These are phyloP conservation scores for Cicer bijugum DNA, from an alignment of 306 rosid species.

Conservation along the genomic window DNA sequence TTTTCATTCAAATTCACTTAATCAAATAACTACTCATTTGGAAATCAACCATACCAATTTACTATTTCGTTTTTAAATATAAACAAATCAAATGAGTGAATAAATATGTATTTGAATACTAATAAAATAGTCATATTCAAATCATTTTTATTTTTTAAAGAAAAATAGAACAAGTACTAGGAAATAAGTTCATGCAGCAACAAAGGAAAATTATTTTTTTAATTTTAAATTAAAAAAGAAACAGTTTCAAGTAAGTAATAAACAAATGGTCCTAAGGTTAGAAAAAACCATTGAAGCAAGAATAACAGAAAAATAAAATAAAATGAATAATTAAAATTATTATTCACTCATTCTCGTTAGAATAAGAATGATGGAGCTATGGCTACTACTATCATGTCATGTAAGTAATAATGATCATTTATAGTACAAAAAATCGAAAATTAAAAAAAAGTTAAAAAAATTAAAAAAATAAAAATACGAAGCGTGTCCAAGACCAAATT, in stretches of 20 bases:
- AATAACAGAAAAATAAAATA: neutral
- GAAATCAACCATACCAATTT: neutral
- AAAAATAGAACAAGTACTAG: neutral
- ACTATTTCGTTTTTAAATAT: slow-evolving; percentile 6
- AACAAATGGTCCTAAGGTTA: neutral
- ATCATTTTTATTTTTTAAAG: neutral
- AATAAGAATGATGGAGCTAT: no score
- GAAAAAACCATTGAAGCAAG: neutral
- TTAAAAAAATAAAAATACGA: no score
- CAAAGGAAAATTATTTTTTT: no score
- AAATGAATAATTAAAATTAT: neutral
- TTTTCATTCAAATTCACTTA: no score
- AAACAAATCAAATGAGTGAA: neutral
- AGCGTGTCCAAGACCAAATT: no score
- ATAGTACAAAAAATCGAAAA: no score
- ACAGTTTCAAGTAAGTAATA: neutral
- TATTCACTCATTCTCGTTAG: neutral
- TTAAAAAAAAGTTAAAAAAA: no score
- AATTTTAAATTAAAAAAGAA: no score
- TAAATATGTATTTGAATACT: neutral
- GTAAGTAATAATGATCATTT: no score
- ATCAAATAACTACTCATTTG: no score
- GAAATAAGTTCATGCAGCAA: no score
- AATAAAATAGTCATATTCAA: slow-evolving; percentile 41
- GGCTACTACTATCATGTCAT: no score